phyloP scores from a whole-genome alignment of 169 alveolate genomes.

The Plasmodium relictum region DNA sequence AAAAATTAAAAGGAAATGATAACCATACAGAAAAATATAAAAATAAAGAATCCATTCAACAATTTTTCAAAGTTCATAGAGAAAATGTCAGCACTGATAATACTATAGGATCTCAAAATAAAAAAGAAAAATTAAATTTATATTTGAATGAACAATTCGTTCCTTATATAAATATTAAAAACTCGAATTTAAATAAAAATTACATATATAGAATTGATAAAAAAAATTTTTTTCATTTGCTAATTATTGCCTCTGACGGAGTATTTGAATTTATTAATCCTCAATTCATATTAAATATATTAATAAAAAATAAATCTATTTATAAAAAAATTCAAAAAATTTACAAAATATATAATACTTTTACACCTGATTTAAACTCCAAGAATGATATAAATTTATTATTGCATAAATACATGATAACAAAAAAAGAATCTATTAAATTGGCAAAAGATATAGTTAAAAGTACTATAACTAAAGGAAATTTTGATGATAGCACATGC shows the following conservation, averaged over 20 bases:
- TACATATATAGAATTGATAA: constrained; percentile 19
- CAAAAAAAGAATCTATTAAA: constrained; percentile 47
- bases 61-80: constrained; percentile 21
- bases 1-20: neutral
- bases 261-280: constrained; percentile 65
- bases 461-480: constrained; percentile 26
- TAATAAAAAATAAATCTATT: constrained; percentile 57
- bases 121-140: neutral
- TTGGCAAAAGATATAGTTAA: constrained; percentile 58
- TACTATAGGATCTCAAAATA: neutral
- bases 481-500: constrained; percentile 72
- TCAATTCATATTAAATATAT: constrained; percentile 18
- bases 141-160: constrained; percentile 24
- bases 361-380: neutral
- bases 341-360: constrained; percentile 24
- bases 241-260: constrained; percentile 74
- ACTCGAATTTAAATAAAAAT: constrained; percentile 31
- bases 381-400: constrained; percentile 5
- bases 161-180: constrained; percentile 49
- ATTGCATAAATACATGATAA: constrained; percentile 36
- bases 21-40: neutral
- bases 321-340: constrained; percentile 54
- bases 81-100: constrained; percentile 8
- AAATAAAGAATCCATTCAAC: neutral
- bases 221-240: constrained; percentile 58